A percentile compares a stretch with the other conserved stretches of the same genome.
These are phyloP conservation scores for Niveomyces coronatus DNA, from an alignment of 2,329 filamentous ascomycete genomes.

Conservation along the genomic window DNA sequence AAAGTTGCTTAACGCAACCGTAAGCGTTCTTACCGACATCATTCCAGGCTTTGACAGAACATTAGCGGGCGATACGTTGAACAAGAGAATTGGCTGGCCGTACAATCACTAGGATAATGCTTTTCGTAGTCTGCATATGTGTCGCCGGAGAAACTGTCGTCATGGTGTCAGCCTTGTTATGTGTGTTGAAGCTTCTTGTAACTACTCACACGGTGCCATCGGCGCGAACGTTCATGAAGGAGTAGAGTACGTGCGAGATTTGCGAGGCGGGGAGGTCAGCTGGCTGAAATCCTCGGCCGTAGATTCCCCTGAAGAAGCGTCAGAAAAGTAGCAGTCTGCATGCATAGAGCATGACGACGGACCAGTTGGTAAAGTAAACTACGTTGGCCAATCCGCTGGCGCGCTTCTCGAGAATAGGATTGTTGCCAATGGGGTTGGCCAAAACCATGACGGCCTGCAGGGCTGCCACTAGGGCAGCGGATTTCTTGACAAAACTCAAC, in stretches of 20 bases:
- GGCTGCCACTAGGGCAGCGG: constrained; percentile 18
- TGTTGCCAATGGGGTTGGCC: constrained; percentile 13
- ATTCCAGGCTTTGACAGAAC: constrained; percentile 38
- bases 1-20: constrained; percentile 72
- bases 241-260: constrained; percentile 68
- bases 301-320: constrained; percentile 48
- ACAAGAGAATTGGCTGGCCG: constrained; percentile 12
- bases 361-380: constrained; percentile 42
- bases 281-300: constrained; percentile 63
- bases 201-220: constrained; percentile 59
- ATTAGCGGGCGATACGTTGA: constrained; percentile 11
- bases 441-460: constrained; percentile 16
- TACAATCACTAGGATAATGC: constrained; percentile 59
- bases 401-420: constrained; percentile 13
- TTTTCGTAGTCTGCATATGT: constrained; percentile 61
- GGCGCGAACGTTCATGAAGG: constrained; percentile 66
- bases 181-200: background rate
- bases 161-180: background rate
- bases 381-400: constrained; percentile 23
- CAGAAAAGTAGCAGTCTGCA: background rate
- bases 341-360: constrained; percentile 5
- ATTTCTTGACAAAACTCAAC: constrained; percentile 17
- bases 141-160: constrained; percentile 50
- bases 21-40: constrained; percentile 63
- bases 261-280: constrained; percentile 58